Base-by-base conservation (phyloP, 2,329 filamentous ascomycete species). In the Ascochyta koolunga region DNA sequence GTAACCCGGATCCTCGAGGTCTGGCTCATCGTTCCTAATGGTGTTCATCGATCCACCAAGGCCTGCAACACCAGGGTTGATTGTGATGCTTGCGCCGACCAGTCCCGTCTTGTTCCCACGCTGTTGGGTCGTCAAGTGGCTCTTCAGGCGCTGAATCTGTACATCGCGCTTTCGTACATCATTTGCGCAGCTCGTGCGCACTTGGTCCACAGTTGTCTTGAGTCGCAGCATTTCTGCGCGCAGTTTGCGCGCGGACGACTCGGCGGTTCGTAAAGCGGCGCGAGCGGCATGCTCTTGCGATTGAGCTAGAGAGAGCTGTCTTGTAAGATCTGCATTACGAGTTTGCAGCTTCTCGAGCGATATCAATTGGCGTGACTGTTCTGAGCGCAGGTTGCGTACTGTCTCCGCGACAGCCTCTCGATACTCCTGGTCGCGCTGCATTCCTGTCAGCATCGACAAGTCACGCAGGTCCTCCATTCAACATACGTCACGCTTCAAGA, bases 161-260 rank as follows among this genome's bases (percentile, higher is more conserved):
- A 91, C 82, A 70, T 99, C 95, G 36, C 93, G 86, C 69, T 96
- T 93, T 56, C 93, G 87, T 39, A 97, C 85, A 69, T 99, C 95
- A 62, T 91, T 96, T 43, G 91, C 88, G 74, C 93, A 98, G 60
- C 93, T 88, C 6, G 89, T 86, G 56, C 93, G 87, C 2, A 95
- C 89, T 74, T 98, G 93, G 25, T 89, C 84, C 2, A 96, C 86
- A 2, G 90, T 84, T 0, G 86, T 82, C 72, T 93, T 96, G 74
- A 93, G 86, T 44, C 89, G 87, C 21, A 85, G 82, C 60, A 93
- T 83, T 69, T 98, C 92, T 27, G 96, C 93, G 66, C 92, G 92
- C 52, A 97, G 78, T n/a, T 84, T 84, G 59, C 89, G 86, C 31
- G 89, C 85, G 0, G 86, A 86, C 4, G 86, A 82, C 69, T 97